These are phyloP conservation scores for Fusarium annulatum DNA, from an alignment of 2,329 filamentous ascomycete species.

Conservation along the genomic window DNA sequence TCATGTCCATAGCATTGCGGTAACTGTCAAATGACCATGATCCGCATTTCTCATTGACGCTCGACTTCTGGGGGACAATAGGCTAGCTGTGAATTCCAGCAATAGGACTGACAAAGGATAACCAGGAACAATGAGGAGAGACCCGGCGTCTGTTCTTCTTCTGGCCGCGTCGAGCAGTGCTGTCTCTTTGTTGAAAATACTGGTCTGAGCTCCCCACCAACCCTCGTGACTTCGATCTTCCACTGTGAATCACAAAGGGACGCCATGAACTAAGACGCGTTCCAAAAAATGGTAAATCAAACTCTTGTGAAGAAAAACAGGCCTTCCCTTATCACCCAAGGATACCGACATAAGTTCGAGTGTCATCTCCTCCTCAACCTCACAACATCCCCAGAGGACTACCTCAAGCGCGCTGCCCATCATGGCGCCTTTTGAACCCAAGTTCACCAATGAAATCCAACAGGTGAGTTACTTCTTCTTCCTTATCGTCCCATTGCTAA, in stretches of 20 bases:
- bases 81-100: not conserved
- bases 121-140: not conserved
- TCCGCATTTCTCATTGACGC: constrained; percentile 47
- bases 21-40: constrained; percentile 52
- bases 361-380: not conserved
- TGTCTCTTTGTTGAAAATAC: not conserved
- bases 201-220: not conserved
- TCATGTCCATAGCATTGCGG: not conserved
- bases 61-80: too few relatives aligned
- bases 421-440: not conserved
- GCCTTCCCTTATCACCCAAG: not conserved
- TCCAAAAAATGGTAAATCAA: not conserved
- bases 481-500: accelerated
- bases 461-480: not conserved
- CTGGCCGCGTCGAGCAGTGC: not conserved
- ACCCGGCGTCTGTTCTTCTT: constrained; percentile 28
- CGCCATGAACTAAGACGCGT: not conserved
- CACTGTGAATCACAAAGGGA: constrained; percentile 3
- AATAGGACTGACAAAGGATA: not conserved
- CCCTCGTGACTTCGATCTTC: not conserved
- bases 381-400: not conserved
- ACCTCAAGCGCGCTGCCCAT: not conserved
- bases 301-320: accelerated
- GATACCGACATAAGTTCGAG: not conserved
- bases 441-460: constrained; percentile 19